These are phyloP conservation scores for Penicillium macrosclerotiorum DNA, from an alignment of 495 filamentous ascomycete genomes.

Conservation along the genomic window DNA sequence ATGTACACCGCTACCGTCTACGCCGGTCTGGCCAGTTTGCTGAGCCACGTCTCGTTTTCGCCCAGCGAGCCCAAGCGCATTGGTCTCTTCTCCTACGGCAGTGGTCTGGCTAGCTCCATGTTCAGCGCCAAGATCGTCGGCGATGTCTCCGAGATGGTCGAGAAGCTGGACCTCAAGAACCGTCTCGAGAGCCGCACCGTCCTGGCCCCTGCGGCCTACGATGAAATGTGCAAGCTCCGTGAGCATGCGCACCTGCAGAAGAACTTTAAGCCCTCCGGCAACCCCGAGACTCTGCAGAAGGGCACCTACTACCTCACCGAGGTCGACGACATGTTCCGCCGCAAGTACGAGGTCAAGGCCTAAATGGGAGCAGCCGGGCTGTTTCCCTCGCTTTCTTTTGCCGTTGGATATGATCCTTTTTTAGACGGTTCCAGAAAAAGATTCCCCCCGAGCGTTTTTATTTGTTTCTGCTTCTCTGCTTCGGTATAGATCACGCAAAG, in stretches of 20 bases:
- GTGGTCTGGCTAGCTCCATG: constrained; percentile 84
- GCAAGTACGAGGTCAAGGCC: constrained; percentile 82
- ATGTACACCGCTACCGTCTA: constrained; percentile 99
- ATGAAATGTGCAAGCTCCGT: constrained; percentile 91
- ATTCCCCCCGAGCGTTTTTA: constrained; percentile 39
- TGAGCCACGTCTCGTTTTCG: constrained; percentile 69
- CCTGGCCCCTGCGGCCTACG: constrained; percentile 82
- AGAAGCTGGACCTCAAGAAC: constrained; percentile 77
- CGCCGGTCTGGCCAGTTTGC: constrained; percentile 73
- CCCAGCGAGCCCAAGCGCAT: constrained; percentile 80
- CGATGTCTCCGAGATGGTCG: constrained; percentile 68
- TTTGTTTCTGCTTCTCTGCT: constrained; percentile 13
- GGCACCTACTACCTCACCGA: constrained; percentile 88
- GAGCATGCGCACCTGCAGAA: constrained; percentile 95
- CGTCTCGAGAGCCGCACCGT: constrained; percentile 67
- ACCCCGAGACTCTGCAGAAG: constrained; percentile 68
- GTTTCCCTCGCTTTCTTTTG: constrained; percentile 25
- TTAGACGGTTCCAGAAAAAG: constrained; percentile 40
- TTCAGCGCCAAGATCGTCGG: constrained; percentile 85
- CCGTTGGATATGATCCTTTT: constrained; percentile 32
- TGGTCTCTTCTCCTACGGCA: constrained; percentile 93
- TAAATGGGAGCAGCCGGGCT: constrained; percentile 40
- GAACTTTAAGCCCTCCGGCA: constrained; percentile 76
- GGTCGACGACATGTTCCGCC: constrained; percentile 94
- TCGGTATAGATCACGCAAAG: constrained; percentile 30